Evolutionary conservation across 495 filamentous ascomycete species (phyloP), one percentile per base, ranked within the genome.

Genomic region (Niebla homalea): DNA sequence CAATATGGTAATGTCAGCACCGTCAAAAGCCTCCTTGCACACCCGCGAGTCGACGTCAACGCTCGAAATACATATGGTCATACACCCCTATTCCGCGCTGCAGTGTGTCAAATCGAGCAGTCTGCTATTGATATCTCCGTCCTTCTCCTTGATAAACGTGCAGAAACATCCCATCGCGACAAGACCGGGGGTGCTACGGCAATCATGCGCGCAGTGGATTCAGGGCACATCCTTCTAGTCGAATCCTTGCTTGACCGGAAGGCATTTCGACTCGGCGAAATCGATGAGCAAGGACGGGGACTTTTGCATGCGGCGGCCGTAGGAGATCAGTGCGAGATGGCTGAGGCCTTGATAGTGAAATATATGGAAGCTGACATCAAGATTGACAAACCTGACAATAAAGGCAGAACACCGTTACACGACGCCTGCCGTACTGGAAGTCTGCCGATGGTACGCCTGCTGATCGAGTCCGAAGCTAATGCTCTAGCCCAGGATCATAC

Each of bases 271-370:
- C 19, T 56, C 2, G 6, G 19, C 18, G 12, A 21, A 14, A 32
- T 46, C 1, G 55, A 55, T 29, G 10, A 36, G n/a, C 16, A 41
- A 1, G 48, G 49, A 4, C 51, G 54, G 23, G 51, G 48, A 3
- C 51, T 58, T 2, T 36, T 62, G 12, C 54, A 55, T 35, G 36
- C 20, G 11, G 56, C 58, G 8, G 52, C 52, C 1, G 22, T 55
- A 19, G 35, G 39, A 8, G 58, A 56, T 6, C 26, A 56, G n/a
- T 20, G 16, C 16, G 53, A 41, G 5, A 49, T 61, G 15, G 58
- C 55, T 4, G 19, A 51, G 3, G 23, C 51, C 11, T 20, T 61
- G 1, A 42, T 61, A 0, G 37, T 50, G 5, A 36, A 41, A 32
- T 32, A 32, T 32, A 5, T 2, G 29, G 29, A 32, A 12, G 29